Evolutionary conservation across 169 alveolate species (phyloP).

Genomic region (Babesia ovis): DNA sequence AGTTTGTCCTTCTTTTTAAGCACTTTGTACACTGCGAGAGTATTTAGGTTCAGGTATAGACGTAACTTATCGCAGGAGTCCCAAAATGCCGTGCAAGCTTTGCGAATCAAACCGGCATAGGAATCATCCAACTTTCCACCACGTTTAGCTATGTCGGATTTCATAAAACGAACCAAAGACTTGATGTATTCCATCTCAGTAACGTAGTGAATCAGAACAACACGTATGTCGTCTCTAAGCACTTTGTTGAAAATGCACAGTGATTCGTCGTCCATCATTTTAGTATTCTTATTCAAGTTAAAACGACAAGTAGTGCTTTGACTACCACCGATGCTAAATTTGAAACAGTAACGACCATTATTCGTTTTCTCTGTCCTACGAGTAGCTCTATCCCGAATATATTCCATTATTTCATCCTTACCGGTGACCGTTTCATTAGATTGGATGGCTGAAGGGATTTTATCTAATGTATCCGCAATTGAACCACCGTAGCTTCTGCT

Average conservation of each 20-base stretch:
- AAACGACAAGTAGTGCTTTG: slow-evolving; percentile 1
- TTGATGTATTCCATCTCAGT: slow-evolving; percentile 67
- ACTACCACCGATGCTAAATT: too few relatives aligned
- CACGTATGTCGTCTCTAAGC: slow-evolving; percentile 70
- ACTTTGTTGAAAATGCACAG: slow-evolving; percentile 63
- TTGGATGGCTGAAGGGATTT: too few relatives aligned
- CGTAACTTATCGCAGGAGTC: slow-evolving; percentile 81
- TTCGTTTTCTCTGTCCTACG: too few relatives aligned
- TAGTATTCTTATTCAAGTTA: slow-evolving; percentile 11
- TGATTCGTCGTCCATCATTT: slow-evolving; percentile 38
- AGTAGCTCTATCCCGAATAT: too few relatives aligned
- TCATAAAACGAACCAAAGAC: slow-evolving; percentile 55
- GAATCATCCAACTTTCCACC: slow-evolving; percentile 66
- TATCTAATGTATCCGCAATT: too few relatives aligned
- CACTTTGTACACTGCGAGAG: slow-evolving; percentile 80
- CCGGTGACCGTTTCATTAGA: too few relatives aligned
- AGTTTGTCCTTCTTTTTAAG: slow-evolving; percentile 82
- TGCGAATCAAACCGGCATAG: slow-evolving; percentile 66
- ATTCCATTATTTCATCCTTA: too few relatives aligned
- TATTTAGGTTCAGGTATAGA: slow-evolving; percentile 76
- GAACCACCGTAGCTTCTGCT: too few relatives aligned
- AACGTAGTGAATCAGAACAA: slow-evolving; percentile 67
- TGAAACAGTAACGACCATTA: too few relatives aligned
- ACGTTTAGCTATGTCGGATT: slow-evolving; percentile 49
- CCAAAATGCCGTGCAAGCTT: slow-evolving; percentile 75